Percentiles rank a stretch among this genome's conserved stretches.
Conservation (phyloP, 2,329 filamentous ascomycete species). For the Botrytis fragariae region DNA sequence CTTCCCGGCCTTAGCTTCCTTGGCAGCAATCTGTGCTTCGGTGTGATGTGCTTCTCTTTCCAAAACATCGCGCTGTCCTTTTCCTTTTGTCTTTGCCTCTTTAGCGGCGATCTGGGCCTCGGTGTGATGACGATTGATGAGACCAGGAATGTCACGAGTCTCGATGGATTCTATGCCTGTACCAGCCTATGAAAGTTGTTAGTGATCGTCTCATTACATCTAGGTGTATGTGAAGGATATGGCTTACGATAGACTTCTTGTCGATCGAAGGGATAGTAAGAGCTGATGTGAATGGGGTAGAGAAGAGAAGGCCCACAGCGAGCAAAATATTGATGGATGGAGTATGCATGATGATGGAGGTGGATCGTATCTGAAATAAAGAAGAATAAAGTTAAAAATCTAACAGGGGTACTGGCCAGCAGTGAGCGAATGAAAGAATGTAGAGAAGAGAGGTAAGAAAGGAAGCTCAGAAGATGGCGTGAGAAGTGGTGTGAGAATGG, state of each 20-base stretch:
- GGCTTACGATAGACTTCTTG: slow-evolving; percentile 24
- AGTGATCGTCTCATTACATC: not conserved
- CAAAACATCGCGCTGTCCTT: not conserved
- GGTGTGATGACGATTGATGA: slow-evolving; percentile 25
- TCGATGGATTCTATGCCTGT: slow-evolving; percentile 6
- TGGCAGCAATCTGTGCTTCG: slow-evolving; percentile 29
- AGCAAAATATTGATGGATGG: slow-evolving; percentile 32
- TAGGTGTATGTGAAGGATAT: not conserved
- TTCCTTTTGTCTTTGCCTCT: not conserved
- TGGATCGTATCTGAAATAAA: slow-evolving; percentile 28
- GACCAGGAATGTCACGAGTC: slow-evolving; percentile 13
- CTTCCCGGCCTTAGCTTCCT: slow-evolving; percentile 24
- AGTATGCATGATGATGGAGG: slow-evolving; percentile 34
- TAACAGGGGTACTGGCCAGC: slow-evolving; percentile 9
- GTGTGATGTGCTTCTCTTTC: slow-evolving; percentile 28
- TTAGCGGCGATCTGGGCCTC: slow-evolving; percentile 28
- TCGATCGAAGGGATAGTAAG: slow-evolving; percentile 26
- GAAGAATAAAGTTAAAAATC: slow-evolving; percentile 14
- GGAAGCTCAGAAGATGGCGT: not conserved
- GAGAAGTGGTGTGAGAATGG: slow-evolving; percentile 11
- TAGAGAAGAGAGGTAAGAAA: not conserved
- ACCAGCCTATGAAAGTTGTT: not conserved
- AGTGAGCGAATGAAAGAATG: slow-evolving; percentile 5
- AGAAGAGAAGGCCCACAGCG: slow-evolving; percentile 34
- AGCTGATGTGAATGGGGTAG: slow-evolving; percentile 30